Conservation (phyloP, 2,329 filamentous ascomycete species). For the Elsinoe fawcettii region DNA sequence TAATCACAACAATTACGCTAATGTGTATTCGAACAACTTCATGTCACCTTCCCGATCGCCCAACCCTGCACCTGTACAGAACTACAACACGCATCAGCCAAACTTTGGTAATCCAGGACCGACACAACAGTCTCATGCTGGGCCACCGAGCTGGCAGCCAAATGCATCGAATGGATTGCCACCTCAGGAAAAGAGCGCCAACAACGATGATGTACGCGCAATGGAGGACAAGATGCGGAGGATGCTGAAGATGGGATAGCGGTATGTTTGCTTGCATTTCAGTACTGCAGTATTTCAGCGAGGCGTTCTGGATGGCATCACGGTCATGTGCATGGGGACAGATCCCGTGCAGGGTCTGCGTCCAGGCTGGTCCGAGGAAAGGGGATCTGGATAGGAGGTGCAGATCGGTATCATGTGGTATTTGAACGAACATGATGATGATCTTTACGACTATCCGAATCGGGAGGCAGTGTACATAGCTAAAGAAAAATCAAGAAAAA, state of each 20-base stretch:
- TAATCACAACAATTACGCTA: slow-evolving; percentile 17
- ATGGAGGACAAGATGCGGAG: slow-evolving; percentile 36
- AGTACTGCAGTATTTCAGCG: slow-evolving; percentile 4
- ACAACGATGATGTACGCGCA: slow-evolving; percentile 25
- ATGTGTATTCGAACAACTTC: slow-evolving; percentile 18
- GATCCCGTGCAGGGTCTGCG: neutral
- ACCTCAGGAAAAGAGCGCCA: neutral
- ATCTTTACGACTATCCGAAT: neutral
- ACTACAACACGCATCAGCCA: slow-evolving; percentile 2
- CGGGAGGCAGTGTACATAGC: neutral
- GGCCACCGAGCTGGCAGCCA: slow-evolving; percentile 6
- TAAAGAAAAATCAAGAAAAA: slow-evolving; percentile 9
- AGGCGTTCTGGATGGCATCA: slow-evolving; percentile 3
- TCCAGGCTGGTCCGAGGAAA: neutral
- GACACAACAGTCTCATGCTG: slow-evolving; percentile 4
- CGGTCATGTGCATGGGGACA: neutral
- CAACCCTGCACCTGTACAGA: neutral
- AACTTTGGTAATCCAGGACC: neutral
- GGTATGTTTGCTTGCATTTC: neutral
- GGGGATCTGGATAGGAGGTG: neutral
- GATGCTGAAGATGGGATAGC: slow-evolving; percentile 30
- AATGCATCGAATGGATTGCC: slow-evolving; percentile 11
- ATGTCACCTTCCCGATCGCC: slow-evolving; percentile 13
- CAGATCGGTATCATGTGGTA: neutral
- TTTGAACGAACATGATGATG: slow-evolving; percentile 6